Evolutionary conservation across 1,284 basidiomycete genomes (phyloP).

Genomic region (Marasmius tenuissimus): DNA sequence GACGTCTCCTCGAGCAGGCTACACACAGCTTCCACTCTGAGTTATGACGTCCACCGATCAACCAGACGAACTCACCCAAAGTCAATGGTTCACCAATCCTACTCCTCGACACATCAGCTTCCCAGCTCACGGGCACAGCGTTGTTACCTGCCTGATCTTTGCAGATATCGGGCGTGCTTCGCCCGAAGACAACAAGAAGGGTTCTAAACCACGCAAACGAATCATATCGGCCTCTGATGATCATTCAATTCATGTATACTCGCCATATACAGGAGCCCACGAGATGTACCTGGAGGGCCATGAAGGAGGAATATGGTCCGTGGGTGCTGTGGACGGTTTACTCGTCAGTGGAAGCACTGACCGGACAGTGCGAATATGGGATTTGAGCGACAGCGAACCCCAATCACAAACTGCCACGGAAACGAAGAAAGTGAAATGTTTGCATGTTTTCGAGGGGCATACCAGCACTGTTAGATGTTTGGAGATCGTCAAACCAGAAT

Average conservation of each 20-base stretch:
- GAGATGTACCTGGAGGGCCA: constrained; percentile 81
- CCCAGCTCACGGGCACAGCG: constrained; percentile 83
- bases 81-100: constrained; percentile 75
- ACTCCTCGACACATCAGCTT: constrained; percentile 78
- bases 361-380: constrained; percentile 93
- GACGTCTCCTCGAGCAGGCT: too few species aligned
- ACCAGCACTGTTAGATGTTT: constrained; percentile 91
- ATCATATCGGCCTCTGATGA: constrained; percentile 95
- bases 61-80: constrained; percentile 77
- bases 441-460: constrained; percentile 91
- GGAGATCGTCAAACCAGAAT: constrained; percentile 87
- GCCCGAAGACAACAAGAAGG: background rate
- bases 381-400: constrained; percentile 41
- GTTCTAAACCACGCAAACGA: constrained; percentile 27
- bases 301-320: constrained; percentile 94
- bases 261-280: constrained; percentile 76
- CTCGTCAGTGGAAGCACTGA: constrained; percentile 94
- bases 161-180: constrained; percentile 37
- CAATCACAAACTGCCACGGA: background rate
- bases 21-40: too few species aligned
- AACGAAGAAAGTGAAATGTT: constrained; percentile 48
- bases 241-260: constrained; percentile 91
- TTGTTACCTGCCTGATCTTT: constrained; percentile 93
- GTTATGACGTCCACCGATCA: constrained; percentile 23
- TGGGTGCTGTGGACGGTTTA: constrained; percentile 81